These are phyloP conservation scores for Edaphochlamys debaryana DNA, from an alignment of 139 green algal genomes.

Conservation along the genomic window DNA sequence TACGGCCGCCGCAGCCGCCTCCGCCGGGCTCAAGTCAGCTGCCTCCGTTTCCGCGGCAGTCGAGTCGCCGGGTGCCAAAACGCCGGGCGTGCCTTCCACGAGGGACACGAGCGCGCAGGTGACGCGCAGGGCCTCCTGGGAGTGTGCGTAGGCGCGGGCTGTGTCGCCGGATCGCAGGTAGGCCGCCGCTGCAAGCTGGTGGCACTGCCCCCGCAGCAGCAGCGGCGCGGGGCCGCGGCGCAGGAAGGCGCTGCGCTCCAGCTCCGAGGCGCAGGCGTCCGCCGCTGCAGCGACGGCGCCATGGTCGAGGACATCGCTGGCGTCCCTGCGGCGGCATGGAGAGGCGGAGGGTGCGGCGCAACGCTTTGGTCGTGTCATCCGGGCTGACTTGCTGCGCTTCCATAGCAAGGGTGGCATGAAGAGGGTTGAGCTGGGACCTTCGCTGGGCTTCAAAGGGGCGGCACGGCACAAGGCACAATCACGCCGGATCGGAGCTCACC, in stretches of 20 bases:
- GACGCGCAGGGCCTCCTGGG: constrained; percentile 45
- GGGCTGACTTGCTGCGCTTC: too few species aligned
- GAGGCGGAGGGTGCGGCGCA: too few species aligned
- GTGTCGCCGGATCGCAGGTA: constrained; percentile 18
- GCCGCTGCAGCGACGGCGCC: background rate
- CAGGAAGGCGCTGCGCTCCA: constrained; percentile 21
- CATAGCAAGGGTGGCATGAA: too few species aligned
- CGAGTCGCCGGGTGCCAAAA: background rate
- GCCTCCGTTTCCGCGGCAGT: background rate
- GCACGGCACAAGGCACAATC: too few species aligned
- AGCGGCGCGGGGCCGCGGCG: constrained; percentile 24
- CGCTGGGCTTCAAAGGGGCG: too few species aligned
- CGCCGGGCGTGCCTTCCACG: background rate
- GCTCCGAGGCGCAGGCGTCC: background rate
- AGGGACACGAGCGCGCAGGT: constrained; percentile 1
- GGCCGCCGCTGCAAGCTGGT: constrained; percentile 17
- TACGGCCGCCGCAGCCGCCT: constrained; percentile 16
- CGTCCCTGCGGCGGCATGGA: background rate
- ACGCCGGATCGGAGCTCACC: background rate
- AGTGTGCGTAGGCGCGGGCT: constrained; percentile 5
- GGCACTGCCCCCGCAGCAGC: constrained; percentile 35
- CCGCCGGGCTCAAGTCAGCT: background rate
- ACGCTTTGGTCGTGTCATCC: too few species aligned
- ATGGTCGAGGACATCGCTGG: background rate
- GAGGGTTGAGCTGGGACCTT: too few species aligned